A percentile compares a stretch with the other conserved stretches of the same genome.
phyloP scores from a whole-genome alignment of 1,139 yeast species.

The Zygoascus hellenicus region DNA sequence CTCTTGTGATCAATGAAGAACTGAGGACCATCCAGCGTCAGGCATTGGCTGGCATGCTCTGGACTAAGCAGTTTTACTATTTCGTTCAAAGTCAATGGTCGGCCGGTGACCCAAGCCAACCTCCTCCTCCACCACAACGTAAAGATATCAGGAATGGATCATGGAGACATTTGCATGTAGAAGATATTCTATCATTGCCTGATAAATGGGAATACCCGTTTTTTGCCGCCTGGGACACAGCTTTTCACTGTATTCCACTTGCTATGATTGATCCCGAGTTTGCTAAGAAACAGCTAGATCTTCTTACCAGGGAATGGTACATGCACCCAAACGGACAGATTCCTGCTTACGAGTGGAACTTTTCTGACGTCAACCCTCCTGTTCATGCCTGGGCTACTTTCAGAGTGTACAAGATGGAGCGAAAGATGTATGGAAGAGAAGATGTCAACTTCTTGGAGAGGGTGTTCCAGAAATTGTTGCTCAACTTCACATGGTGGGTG shows the following conservation, averaged over 20 bases:
- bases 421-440: conserved; percentile 76
- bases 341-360: conserved; percentile 98
- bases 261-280: conserved; percentile 95
- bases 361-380: conserved; percentile 93
- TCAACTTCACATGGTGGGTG: conserved; percentile 98
- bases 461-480: conserved; percentile 81
- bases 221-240: conserved; percentile 97
- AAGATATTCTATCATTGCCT: conserved; percentile 84
- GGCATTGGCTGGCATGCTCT: conserved; percentile 88
- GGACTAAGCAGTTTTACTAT: conserved; percentile 93
- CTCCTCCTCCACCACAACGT: conserved; percentile 71
- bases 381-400: conserved; percentile 97
- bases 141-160: conserved; percentile 80
- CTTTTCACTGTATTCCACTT: conserved; percentile 90
- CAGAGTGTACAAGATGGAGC: conserved; percentile 82
- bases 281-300: conserved; percentile 84
- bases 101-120: conserved; percentile 76
- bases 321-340: conserved; percentile 99
- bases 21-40: conserved; percentile 85
- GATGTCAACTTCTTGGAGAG: conserved; percentile 84
- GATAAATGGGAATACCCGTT: conserved; percentile 98
- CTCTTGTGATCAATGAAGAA: conserved; percentile 78
- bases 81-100: conserved; percentile 87
- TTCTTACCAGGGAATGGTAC: conserved; percentile 92
- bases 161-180: conserved; percentile 87